Evolutionary conservation across 2,329 filamentous ascomycete species (phyloP).

Genomic region (Myotisia sp.): DNA sequence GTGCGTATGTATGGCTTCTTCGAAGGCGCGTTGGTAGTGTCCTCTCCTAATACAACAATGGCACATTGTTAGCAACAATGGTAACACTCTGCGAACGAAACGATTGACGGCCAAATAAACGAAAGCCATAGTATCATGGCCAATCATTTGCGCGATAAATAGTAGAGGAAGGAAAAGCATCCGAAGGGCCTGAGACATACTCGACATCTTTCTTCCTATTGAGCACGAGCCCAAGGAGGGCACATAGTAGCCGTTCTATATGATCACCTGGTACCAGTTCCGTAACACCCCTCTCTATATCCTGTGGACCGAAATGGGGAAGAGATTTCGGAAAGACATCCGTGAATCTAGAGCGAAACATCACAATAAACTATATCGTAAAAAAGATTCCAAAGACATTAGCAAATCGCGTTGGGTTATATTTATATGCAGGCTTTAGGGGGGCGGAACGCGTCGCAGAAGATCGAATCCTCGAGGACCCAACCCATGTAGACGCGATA

Average conservation of each 20-base stretch:
- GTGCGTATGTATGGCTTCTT: constrained; percentile 78
- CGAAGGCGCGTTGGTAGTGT: constrained; percentile 82
- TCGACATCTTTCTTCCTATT: constrained; percentile 99
- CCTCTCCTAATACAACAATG: constrained; percentile 49
- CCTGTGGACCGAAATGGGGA: constrained; percentile 83
- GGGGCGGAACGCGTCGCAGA: not conserved
- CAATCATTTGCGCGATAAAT: no score
- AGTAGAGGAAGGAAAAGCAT: not conserved
- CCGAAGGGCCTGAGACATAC: constrained; percentile 43
- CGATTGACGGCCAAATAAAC: not conserved
- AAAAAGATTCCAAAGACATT: no score
- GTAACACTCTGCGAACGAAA: not conserved
- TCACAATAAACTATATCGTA: constrained; percentile 97
- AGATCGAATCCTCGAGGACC: no score
- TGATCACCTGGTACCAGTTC: constrained; percentile 67
- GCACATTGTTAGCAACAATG: constrained; percentile 4
- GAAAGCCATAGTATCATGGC: not conserved
- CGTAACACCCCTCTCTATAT: constrained; percentile 75
- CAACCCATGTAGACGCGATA: constrained; percentile 13
- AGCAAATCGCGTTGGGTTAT: no score
- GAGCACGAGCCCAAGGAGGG: constrained; percentile 69
- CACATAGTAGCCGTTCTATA: constrained; percentile 78
- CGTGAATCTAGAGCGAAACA: constrained; percentile 89
- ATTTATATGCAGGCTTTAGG: no score
- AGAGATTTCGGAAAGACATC: constrained; percentile 80